Evolutionary conservation across 306 rosid genomes (phyloP).

Genomic region (Lithocarpus polystachyus): DNA sequence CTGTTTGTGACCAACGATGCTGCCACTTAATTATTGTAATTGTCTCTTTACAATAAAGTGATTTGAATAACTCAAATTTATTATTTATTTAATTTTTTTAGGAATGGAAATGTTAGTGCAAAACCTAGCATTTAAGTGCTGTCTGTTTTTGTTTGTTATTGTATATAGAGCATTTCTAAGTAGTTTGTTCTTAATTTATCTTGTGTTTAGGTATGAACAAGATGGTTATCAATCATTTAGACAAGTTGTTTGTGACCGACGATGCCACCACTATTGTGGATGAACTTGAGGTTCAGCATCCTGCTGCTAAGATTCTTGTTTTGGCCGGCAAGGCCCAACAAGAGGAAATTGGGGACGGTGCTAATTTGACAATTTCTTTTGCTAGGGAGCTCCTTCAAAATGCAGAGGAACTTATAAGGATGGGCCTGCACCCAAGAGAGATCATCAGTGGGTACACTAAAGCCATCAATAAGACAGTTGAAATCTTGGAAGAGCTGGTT

Average conservation of each 20-base stretch:
- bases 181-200: not conserved
- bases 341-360: slow-evolving; percentile 94
- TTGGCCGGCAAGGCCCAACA: slow-evolving; percentile 90
- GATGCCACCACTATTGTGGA: slow-evolving; percentile 85
- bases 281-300: slow-evolving; percentile 95
- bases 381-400: slow-evolving; percentile 87
- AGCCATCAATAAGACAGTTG: slow-evolving; percentile 70
- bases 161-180: slow-evolving; percentile 1
- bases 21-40: too few relatives aligned
- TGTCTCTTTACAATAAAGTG: too few relatives aligned
- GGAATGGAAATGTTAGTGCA: too few relatives aligned
- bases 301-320: slow-evolving; percentile 93
- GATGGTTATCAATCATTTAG: slow-evolving; percentile 96
- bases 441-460: slow-evolving; percentile 89
- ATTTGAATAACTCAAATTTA: too few relatives aligned
- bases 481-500: slow-evolving; percentile 69
- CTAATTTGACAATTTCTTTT: slow-evolving; percentile 83
- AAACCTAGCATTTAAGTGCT: not conserved
- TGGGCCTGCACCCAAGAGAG: slow-evolving; percentile 94
- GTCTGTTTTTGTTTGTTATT: not conserved
- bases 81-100: too few relatives aligned
- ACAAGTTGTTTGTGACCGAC: slow-evolving; percentile 88
- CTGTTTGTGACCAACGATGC: too few relatives aligned
- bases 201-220: slow-evolving; percentile 72
- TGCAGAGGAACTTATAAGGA: slow-evolving; percentile 89